These are phyloP conservation scores for Protostelium mycophagum DNA, from an alignment of 78 protist genomes.

Conservation along the genomic window DNA sequence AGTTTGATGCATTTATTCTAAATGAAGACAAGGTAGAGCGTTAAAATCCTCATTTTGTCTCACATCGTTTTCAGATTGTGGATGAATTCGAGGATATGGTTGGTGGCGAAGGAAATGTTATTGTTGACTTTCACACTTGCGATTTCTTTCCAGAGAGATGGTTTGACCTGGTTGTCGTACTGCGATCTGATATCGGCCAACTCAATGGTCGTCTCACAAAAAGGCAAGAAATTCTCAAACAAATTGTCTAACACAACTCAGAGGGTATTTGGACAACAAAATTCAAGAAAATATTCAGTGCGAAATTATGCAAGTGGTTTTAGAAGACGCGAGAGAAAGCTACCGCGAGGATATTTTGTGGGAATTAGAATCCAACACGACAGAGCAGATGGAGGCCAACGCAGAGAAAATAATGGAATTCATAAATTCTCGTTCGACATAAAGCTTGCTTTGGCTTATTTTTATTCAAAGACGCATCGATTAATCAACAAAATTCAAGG, in stretches of 20 bases:
- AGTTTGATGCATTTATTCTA: slow-evolving; percentile 58
- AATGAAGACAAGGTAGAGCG: slow-evolving; percentile 85
- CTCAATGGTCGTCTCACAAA: slow-evolving; percentile 67
- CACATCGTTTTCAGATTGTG: background rate
- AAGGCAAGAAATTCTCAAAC: slow-evolving; percentile 2
- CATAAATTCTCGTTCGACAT: slow-evolving; percentile 3
- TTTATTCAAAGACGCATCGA: background rate
- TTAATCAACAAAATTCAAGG: background rate
- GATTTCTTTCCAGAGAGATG: slow-evolving; percentile 92
- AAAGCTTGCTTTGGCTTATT: background rate
- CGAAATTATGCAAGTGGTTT: slow-evolving; percentile 82
- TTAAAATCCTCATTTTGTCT: background rate
- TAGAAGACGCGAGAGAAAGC: slow-evolving; percentile 79
- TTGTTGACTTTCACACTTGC: slow-evolving; percentile 84
- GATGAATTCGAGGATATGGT: slow-evolving; percentile 55
- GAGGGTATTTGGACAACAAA: slow-evolving; percentile 70
- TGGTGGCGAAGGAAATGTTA: slow-evolving; percentile 49
- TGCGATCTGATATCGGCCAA: slow-evolving; percentile 56
- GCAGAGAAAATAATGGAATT: slow-evolving; percentile 23
- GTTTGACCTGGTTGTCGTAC: slow-evolving; percentile 85
- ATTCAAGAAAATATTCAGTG: slow-evolving; percentile 77
- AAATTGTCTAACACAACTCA: background rate
- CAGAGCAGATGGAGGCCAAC: slow-evolving; percentile 43
- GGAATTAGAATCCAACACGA: slow-evolving; percentile 14
- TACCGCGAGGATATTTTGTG: slow-evolving; percentile 48